Evolutionary conservation across 2,329 filamentous ascomycete species (phyloP).

Genomic region (Colletotrichum sp.): DNA sequence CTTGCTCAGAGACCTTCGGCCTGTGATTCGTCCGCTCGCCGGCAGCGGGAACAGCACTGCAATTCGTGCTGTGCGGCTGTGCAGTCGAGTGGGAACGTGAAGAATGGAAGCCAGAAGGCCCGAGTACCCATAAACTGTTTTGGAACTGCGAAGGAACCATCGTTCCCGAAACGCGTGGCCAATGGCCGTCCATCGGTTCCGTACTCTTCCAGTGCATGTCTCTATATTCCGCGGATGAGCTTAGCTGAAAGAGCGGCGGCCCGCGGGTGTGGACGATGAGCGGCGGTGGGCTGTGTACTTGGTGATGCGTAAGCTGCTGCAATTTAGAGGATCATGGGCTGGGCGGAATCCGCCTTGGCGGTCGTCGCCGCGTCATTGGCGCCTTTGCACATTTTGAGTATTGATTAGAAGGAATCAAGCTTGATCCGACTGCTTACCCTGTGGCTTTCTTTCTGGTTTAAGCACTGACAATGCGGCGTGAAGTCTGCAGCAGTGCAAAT

Average conservation of each 20-base stretch:
- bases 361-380: neutral
- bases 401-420: neutral
- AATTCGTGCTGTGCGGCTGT: constrained; percentile 8
- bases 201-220: neutral
- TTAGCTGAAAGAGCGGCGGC: neutral
- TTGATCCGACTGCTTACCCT: neutral
- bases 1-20: neutral
- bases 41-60: neutral
- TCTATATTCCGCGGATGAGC: neutral
- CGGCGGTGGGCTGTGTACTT: neutral
- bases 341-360: neutral
- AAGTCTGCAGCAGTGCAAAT: neutral
- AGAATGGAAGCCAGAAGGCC: neutral
- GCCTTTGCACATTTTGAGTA: neutral
- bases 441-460: neutral
- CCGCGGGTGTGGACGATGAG: neutral
- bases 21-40: constrained; percentile 4
- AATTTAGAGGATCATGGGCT: neutral
- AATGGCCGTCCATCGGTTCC: neutral
- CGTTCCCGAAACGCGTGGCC: constrained; percentile 15
- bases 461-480: neutral
- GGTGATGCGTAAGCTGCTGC: neutral
- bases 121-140: constrained; percentile 1
- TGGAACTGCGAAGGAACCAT: neutral
- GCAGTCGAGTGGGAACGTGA: neutral